A percentile compares a stretch with the other conserved stretches of the same genome.
Conservation (phyloP, 768 basidiomycete genomes). For the Cantharellus cinnabarinus region DNA sequence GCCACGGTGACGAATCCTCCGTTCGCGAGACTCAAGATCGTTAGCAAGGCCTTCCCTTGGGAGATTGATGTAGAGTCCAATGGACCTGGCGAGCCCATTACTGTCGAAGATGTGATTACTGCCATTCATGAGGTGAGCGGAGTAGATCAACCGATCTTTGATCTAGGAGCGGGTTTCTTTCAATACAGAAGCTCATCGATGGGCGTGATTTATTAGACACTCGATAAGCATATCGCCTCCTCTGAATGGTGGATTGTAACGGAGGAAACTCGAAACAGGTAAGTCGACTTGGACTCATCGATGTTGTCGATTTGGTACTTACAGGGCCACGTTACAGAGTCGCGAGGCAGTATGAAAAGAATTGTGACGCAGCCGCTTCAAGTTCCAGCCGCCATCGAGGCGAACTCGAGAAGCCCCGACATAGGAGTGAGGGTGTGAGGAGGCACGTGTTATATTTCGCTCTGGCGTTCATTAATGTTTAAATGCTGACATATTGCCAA, state of each 20-base stretch:
- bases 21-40: neutral
- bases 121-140: neutral
- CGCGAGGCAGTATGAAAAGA: neutral
- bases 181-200: no score
- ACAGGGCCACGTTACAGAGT: neutral
- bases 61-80: neutral
- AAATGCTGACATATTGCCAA: neutral
- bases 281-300: neutral
- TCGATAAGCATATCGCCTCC: neutral
- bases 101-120: neutral
- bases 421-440: neutral
- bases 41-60: conserved; percentile 1
- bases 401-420: neutral
- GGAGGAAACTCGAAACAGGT: neutral
- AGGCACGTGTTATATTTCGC: neutral
- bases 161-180: neutral
- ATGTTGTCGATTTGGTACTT: neutral
- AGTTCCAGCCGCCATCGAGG: neutral
- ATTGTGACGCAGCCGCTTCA: neutral
- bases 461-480: neutral
- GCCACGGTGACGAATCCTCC: neutral
- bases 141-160: neutral
- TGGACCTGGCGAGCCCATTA: neutral
- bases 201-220: neutral
- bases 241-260: conserved; percentile 3